These are phyloP conservation scores for Fusarium beomiforme DNA, from an alignment of 2,329 filamentous ascomycete genomes.

Conservation along the genomic window DNA sequence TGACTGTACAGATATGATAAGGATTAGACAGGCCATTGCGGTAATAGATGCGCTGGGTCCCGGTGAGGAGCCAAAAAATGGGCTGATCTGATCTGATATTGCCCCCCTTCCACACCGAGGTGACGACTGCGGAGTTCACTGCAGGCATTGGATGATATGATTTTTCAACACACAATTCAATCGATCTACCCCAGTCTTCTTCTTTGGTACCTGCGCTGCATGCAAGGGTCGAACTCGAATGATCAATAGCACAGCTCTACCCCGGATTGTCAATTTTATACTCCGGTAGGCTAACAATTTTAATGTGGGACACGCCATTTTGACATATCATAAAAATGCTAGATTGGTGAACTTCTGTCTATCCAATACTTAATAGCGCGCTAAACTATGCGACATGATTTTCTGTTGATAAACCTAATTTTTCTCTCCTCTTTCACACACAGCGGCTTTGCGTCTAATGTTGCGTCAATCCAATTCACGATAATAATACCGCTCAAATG, in stretches of 20 bases:
- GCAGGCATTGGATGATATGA: slow-evolving; percentile 6
- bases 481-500: background rate
- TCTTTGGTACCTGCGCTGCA: slow-evolving; percentile 21
- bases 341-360: slow-evolving; percentile 31
- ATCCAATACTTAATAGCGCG: slow-evolving; percentile 26
- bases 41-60: slow-evolving; percentile 39
- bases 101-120: slow-evolving; percentile 4
- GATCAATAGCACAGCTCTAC: slow-evolving; percentile 9
- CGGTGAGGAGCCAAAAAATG: slow-evolving; percentile 29
- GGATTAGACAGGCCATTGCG: slow-evolving; percentile 44
- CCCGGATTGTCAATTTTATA: background rate
- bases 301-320: background rate
- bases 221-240: slow-evolving; percentile 10
- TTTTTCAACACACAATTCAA: slow-evolving; percentile 7
- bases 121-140: slow-evolving; percentile 18
- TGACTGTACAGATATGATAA: slow-evolving; percentile 42
- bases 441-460: no score
- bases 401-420: slow-evolving; percentile 1
- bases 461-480: background rate
- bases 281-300: background rate
- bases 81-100: slow-evolving; percentile 15
- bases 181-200: slow-evolving; percentile 21
- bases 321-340: slow-evolving; percentile 20
- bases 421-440: background rate
- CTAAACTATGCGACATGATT: slow-evolving; percentile 29